Base-by-base conservation (phyloP, 2,329 filamentous ascomycete genomes). In the Fusarium sp. region DNA sequence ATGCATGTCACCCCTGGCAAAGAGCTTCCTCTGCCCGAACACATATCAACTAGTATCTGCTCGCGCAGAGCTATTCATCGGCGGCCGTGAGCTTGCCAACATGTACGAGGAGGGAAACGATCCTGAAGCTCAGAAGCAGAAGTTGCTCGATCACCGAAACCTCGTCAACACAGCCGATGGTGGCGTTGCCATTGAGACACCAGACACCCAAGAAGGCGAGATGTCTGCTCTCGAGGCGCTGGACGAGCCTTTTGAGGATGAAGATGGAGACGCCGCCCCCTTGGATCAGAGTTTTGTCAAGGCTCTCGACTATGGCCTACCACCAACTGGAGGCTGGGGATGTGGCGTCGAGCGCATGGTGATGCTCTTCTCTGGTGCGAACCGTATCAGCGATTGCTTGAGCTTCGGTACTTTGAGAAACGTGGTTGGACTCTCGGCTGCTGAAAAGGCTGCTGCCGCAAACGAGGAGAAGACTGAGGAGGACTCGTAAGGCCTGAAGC, bases 41-140 rank as follows among this genome's bases (percentile, higher is more conserved):
- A 92, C 92, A 0, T 87, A 88, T 16, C 95, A 98, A 81, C 83
- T 89, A 10, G 91, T 98, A 1, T 93, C 95, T 1, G 94, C 94
- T 1, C 92, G 95, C 7, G 94, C 93, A 0, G 95, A 98, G 83
- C 89, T 98, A 25, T 98, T 97, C 83, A 90, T 97, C 72, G 85
- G 90, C 59, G 91, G 93, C 45, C 90, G 91, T 64, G 97, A 99
- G 81, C 88, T 98, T 35, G 94, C 96, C 70, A 99, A 99, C 83
- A 97, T 96, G 86, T 99, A 99, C 82, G 97, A 99, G 82, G 97
- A 99, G 84, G 97, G 99, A 82, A 99, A 99, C 82, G 94, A 94
- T 61, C 97, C 97, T 0, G 92, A 93, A 64, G 93, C 93, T 78
- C 97, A 99, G 84, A 89, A 94, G 54, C 87, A 89, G 65, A 99